Conservation (phyloP, 495 filamentous ascomycete genomes). For the Trichoderma gamsii region DNA sequence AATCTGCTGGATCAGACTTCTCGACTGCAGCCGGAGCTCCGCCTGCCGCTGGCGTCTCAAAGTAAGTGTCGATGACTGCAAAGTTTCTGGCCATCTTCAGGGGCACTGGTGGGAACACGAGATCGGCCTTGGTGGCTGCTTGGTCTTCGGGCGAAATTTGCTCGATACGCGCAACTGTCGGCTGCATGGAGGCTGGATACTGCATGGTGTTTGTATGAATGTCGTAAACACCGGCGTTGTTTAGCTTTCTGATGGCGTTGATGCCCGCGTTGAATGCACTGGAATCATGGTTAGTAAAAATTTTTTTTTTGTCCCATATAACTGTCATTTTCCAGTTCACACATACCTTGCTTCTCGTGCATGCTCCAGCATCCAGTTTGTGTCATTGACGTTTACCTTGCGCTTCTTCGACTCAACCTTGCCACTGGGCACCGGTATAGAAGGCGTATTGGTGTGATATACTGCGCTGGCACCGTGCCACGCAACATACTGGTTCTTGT, state of each 20-base stretch:
- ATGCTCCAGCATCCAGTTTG: slow-evolving; percentile 98
- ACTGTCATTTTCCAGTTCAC: neutral
- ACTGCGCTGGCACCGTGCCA: slow-evolving; percentile 96
- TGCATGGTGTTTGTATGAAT: slow-evolving; percentile 87
- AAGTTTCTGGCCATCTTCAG: slow-evolving; percentile 65
- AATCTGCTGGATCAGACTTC: slow-evolving; percentile 27
- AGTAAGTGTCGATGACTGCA: slow-evolving; percentile 65
- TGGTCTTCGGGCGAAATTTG: slow-evolving; percentile 40
- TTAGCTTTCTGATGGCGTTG: slow-evolving; percentile 55
- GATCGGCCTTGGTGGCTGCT: slow-evolving; percentile 22
- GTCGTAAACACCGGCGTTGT: slow-evolving; percentile 76
- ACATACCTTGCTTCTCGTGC: slow-evolving; percentile 79
- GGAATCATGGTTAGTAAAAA: slow-evolving; percentile 17
- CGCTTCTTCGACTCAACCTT: slow-evolving; percentile 73
- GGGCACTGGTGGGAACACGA: slow-evolving; percentile 59
- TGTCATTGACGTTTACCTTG: slow-evolving; percentile 80
- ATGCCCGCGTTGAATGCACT: slow-evolving; percentile 79
- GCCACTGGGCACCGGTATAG: slow-evolving; percentile 67
- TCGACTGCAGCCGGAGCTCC: slow-evolving; percentile 37
- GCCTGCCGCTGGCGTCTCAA: slow-evolving; percentile 48
- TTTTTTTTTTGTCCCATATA: neutral
- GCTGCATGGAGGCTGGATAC: slow-evolving; percentile 82
- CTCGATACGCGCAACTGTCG: slow-evolving; percentile 78
- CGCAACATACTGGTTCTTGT: slow-evolving; percentile 93
- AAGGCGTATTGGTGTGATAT: slow-evolving; percentile 77